phyloP scores from a whole-genome alignment of 768 basidiomycete genomes.

The Crassisporium funariophilum region DNA sequence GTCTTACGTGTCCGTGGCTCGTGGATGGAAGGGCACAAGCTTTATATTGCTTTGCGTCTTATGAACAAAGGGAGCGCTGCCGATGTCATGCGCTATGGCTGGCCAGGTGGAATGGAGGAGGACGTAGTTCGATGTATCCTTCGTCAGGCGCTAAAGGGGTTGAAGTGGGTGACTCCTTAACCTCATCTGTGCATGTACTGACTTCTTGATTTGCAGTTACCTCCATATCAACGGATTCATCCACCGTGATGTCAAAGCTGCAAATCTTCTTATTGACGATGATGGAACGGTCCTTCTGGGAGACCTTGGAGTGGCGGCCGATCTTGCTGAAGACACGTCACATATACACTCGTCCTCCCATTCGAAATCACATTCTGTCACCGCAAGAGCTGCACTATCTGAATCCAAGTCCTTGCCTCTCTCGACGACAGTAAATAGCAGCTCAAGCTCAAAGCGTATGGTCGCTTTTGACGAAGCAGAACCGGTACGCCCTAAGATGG shows the following conservation, averaged over 20 bases:
- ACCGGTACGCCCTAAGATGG: conserved; percentile 46
- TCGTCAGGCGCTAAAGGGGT: conserved; percentile 84
- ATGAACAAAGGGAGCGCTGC: conserved; percentile 89
- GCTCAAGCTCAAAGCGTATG: conserved; percentile 29
- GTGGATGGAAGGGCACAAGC: conserved; percentile 83
- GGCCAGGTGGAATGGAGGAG: conserved; percentile 90
- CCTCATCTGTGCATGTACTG: conserved; percentile 4
- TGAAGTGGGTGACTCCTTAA: conserved; percentile 57
- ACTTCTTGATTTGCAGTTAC: conserved; percentile 49
- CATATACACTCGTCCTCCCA: conserved; percentile 27
- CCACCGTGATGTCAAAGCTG: conserved; percentile 94
- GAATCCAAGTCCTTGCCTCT: conserved; percentile 25
- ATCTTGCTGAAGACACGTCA: conserved; percentile 68
- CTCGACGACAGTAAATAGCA: conserved; percentile 8
- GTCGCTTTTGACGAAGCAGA: conserved; percentile 37
- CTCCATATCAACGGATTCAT: conserved; percentile 89
- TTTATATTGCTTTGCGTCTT: conserved; percentile 84
- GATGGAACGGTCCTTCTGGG: conserved; percentile 89
- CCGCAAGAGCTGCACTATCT: conserved; percentile 32
- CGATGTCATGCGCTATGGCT: conserved; percentile 82
- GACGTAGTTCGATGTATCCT: conserved; percentile 85
- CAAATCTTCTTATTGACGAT: conserved; percentile 90
- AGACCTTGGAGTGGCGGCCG: conserved; percentile 91
- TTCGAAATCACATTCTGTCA: conserved; percentile 28
- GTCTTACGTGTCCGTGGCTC: conserved; percentile 89